Base-by-base conservation (phyloP, 1,284 basidiomycete genomes). In the Peniophora sp. region DNA sequence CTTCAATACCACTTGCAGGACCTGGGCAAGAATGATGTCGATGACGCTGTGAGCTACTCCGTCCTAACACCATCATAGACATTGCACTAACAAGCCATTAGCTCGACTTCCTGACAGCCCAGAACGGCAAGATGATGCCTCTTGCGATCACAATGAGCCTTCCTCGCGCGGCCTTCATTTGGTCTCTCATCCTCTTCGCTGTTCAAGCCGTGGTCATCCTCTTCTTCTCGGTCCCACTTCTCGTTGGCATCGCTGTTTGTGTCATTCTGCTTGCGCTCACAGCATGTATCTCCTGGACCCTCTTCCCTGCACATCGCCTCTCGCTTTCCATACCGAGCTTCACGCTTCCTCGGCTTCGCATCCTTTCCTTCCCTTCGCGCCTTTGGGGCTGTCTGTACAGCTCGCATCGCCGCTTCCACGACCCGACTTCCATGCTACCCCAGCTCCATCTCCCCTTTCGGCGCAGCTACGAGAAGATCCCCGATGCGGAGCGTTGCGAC, bases 91-190 rank as follows among this genome's bases (percentile, higher is more conserved):
- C 50, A n/a, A 47, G 41, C 11, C 9, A 19, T 20, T 50, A 73
- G 69, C 61, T 68, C 19, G 53, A 58, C 3, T 77, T 72, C 58
- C 66, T 80, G 1, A n/a, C n/a, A 16, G 19, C 5, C 5, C 32
- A 57, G 61, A 22, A 68, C 67, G 0, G 58, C 52, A 25, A 67
- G 70, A 53, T 70, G 69, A 23, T 73, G 53, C 59, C 66, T 32
- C 61, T 69, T 24, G 75, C 75, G 1, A 60, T 79, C 23, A 59
- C 66, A 2, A 75, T 70, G 56, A 63, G 72, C 20, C 62, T 79
- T 1, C 79, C 79, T 0, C 69, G 68, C 46, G 67, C 71, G 0
- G 58, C 73, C 19, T 71, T 73, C 52, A 57, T 75, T 38, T 78
- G 72, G 71, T 67, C 69, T 12, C 53, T 68, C n/a, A 24, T 68